Evolutionary conservation across 139 green algal genomes (phyloP).

Genomic region (Closterium sp.): DNA sequence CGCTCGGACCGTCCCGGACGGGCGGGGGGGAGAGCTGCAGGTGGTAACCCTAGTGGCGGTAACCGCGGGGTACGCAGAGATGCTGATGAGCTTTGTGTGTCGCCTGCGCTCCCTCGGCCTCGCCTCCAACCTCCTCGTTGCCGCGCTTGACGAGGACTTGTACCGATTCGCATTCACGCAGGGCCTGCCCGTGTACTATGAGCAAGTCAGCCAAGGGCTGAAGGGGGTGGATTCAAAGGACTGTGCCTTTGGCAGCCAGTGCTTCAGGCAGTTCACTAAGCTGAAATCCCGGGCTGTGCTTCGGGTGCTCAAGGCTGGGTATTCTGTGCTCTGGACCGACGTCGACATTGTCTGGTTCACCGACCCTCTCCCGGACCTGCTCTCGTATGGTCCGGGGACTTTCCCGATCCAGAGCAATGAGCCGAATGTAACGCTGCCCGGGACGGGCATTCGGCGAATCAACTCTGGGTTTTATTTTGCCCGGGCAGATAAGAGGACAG

Average conservation of each 20-base stretch:
- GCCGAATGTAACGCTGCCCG: slow-evolving; percentile 2
- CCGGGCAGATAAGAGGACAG: neutral
- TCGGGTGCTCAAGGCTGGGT: slow-evolving; percentile 11
- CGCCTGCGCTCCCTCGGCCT: slow-evolving; percentile 15
- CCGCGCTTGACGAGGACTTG: slow-evolving; percentile 12
- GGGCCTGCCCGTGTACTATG: slow-evolving; percentile 19
- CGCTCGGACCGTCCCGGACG: neutral
- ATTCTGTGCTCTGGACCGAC: slow-evolving; percentile 21
- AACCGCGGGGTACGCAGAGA: slow-evolving; percentile 16
- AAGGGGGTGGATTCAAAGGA: neutral
- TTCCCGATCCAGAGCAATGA: slow-evolving; percentile 25
- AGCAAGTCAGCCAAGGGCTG: neutral
- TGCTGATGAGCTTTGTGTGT: slow-evolving; percentile 34
- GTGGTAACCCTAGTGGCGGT: slow-evolving; percentile 24
- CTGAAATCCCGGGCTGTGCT: slow-evolving; percentile 24
- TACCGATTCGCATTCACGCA: slow-evolving; percentile 24
- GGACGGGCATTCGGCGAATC: slow-evolving; percentile 12
- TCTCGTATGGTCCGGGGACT: neutral
- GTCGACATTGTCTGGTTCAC: slow-evolving; percentile 28
- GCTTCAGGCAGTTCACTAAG: slow-evolving; percentile 36
- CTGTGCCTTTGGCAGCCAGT: slow-evolving; percentile 25
- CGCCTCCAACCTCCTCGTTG: slow-evolving; percentile 7
- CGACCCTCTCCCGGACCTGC: neutral
- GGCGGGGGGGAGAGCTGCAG: neutral
- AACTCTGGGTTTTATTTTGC: slow-evolving; percentile 37